Base-by-base conservation (phyloP, 352 stramenopile genomes). In the Pythium oligandrum region DNA sequence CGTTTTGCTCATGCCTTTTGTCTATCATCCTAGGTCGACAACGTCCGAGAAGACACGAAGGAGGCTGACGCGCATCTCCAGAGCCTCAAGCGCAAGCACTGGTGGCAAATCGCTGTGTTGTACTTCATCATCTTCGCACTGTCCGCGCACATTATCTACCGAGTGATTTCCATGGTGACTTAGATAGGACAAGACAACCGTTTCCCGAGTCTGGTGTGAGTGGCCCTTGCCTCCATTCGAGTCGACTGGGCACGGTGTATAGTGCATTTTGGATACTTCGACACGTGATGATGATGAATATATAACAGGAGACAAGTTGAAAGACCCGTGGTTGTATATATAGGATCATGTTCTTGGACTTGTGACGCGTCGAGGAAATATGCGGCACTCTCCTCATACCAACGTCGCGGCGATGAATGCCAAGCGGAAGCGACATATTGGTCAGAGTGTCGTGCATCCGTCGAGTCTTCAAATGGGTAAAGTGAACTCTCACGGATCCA, bases 51-150 rank as follows among this genome's bases (percentile, higher is more conserved):
- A 51, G 81, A 94, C 48, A 81, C 83, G 40, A 61, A 73, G 49
- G 81, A 94, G 47, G 83, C 83, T 3, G 68, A 63, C 9, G 40
- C 73, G 45, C 76, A 94, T 64, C 55, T 94, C 34, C 76, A 71
- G 50, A 94, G 83, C 48, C 78, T 92, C 53, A 86, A 86, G 67
- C 86, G 78, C 58, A 94, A 94, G 71, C 78, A 78, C 62, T 66
- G 77, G 30, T 77, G 69, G 48, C 77, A 90, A 65, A 88, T 94
- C 62, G 10, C 86, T 40, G 63, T 81, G 43, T 63, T 94, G 17
- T 94, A 90, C 66, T 66, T 88, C 59, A 73, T 94, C 57, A 88
- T 94, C 53, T 63, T 90, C 42, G 78, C 75, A 1, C 70, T 94
- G 44, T 55, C 68, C 37, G 69, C 86, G 7, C 61, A 83, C 51